Base-by-base conservation (phyloP, 768 basidiomycete species). In the Mycena belliarum region DNA sequence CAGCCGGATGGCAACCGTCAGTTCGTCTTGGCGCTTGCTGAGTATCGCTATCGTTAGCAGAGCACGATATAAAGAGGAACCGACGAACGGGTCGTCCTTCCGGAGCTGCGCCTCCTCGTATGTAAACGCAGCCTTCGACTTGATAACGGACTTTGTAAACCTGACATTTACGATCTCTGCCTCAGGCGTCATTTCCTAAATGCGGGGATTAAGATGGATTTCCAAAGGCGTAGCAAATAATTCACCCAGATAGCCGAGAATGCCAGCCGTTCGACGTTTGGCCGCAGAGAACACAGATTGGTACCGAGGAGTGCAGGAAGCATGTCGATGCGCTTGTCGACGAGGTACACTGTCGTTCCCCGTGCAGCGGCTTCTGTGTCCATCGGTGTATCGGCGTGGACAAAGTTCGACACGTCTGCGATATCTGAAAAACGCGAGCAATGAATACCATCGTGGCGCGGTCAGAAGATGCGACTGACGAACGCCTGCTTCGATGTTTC, bases 241-340 rank as follows among this genome's bases (percentile, higher is more conserved):
- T 74, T 29, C 64, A 95, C 95, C 96, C 97, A 99, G 52, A 99
- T 91, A 12, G 87, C 90, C 0, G 93, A 95, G 69, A 99, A 98
- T 2, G 96, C 97, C 44, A 99, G 72, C 25, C 97, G 81, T 73
- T 98, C 97, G 7, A 99, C 95, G 65, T 89, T 83, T 0, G 95
- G 94, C 45, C 96, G 75, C 37, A 99, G 77, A 6, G 94, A 96
- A 70, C 97, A 99, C 12, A 99, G 74, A 66, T 98, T 99, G 1
- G 96, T 98, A 1, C 97, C 97, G 7, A 99, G 79, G 10, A 99
- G 79, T 4, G 87, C 78, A 0, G 97, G 97, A 46, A 99, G 79
- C 97, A 99, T 99, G 76, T 98, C 97, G 49, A 99, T 94, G 32
- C 96, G 91, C 72, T 95, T 96, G 78, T 99, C 96, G 6, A 98